A percentile compares a stretch with the other conserved stretches of the same genome.
phyloP scores from a whole-genome alignment of 2,329 filamentous ascomycete species.

The Diplodia corticola region DNA sequence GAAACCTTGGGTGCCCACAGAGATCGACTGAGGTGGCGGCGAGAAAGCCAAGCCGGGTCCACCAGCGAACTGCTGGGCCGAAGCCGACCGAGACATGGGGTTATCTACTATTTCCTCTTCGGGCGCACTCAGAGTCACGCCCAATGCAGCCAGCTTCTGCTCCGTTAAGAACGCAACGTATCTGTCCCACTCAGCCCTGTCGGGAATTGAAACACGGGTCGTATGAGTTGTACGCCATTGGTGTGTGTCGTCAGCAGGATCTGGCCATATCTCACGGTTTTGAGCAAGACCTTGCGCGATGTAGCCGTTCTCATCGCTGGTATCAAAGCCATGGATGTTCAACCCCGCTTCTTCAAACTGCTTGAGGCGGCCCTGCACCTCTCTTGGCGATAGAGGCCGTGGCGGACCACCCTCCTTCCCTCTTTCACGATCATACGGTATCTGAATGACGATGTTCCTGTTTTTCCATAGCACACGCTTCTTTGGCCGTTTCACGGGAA shows the following conservation, averaged over 20 bases:
- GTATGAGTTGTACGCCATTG: constrained; percentile 55
- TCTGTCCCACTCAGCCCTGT: constrained; percentile 70
- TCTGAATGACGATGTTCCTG: constrained; percentile 48
- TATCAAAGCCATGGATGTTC: constrained; percentile 68
- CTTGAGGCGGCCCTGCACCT: constrained; percentile 62
- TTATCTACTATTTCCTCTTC: constrained; percentile 68
- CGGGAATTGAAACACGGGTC: constrained; percentile 70
- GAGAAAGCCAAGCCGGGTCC: constrained; percentile 76
- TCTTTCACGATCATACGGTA: constrained; percentile 45
- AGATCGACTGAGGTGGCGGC: constrained; percentile 77
- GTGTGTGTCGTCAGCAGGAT: constrained; percentile 28
- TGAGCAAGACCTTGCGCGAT: constrained; percentile 45
- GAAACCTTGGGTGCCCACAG: constrained; percentile 69
- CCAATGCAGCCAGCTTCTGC: constrained; percentile 87
- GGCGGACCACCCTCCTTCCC: constrained; percentile 44
- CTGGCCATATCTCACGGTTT: constrained; percentile 69
- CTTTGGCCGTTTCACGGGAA: constrained; percentile 28
- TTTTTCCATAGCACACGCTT: constrained; percentile 50
- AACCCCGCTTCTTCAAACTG: constrained; percentile 72
- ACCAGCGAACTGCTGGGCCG: constrained; percentile 57
- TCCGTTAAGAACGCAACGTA: constrained; percentile 84
- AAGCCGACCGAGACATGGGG: constrained; percentile 69
- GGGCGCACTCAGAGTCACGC: constrained; percentile 71
- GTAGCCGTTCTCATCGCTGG: constrained; percentile 41
- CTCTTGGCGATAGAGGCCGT: constrained; percentile 49